A percentile compares a stretch with the other conserved stretches of the same genome.
Evolutionary conservation across 305 asterid genomes (phyloP).

Genomic region (Fraxinus xanthoxyloides): DNA sequence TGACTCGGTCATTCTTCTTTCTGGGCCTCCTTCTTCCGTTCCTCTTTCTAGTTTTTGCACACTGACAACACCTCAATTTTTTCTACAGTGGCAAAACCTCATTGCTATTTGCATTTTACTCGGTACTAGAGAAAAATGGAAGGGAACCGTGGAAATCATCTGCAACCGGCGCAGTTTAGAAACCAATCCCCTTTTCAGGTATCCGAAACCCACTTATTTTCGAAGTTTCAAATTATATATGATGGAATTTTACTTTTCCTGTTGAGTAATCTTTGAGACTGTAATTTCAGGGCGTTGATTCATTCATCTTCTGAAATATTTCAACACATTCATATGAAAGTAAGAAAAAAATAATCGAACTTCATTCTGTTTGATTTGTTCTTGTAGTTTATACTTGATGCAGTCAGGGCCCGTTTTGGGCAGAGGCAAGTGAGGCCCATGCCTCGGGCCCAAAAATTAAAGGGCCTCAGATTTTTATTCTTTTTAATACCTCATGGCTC

Average conservation of each 20-base stretch:
- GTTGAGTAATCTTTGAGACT: neutral
- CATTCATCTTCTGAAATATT: conserved; percentile 68
- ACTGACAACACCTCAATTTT: neutral
- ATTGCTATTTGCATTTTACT: conserved; percentile 67
- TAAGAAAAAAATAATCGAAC: conserved; percentile 11
- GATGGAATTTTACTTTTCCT: neutral
- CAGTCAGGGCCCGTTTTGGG: no score
- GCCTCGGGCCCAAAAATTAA: no score
- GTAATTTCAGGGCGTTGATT: conserved; percentile 60
- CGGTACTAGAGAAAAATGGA: conserved; percentile 36
- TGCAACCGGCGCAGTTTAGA: conserved; percentile 68
- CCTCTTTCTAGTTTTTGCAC: neutral
- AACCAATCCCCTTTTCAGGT: conserved; percentile 67
- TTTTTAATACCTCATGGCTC: no score
- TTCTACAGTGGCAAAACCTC: conserved; percentile 66
- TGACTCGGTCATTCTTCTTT: conserved; percentile 45
- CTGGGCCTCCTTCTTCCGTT: conserved; percentile 69
- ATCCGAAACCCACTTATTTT: neutral
- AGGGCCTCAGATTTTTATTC: no score
- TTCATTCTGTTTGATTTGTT: neutral
- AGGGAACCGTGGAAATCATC: conserved; percentile 48
- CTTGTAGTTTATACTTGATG: neutral
- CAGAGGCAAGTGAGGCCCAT: no score
- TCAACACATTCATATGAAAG: conserved; percentile 67
- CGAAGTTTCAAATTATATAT: neutral